Conservation (phyloP, 441 rosid genomes). For the Bruguiera hainesii region DNA sequence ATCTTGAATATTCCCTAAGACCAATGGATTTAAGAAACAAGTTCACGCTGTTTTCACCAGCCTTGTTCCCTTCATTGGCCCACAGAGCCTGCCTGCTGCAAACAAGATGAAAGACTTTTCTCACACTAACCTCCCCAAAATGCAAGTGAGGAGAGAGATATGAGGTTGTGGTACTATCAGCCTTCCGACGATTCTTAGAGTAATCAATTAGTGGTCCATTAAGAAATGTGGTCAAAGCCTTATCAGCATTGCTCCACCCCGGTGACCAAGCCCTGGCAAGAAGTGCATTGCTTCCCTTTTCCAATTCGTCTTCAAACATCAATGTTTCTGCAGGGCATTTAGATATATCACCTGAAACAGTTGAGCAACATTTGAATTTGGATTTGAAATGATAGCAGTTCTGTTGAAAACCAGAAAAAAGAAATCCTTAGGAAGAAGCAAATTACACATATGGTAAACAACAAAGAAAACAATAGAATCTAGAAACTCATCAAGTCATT, state of each 20-base stretch:
- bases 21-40: constrained; percentile 92
- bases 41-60: constrained; percentile 92
- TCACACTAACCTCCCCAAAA: constrained; percentile 94
- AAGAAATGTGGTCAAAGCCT: constrained; percentile 78
- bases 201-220: constrained; percentile 90
- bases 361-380: constrained; percentile 13
- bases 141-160: constrained; percentile 94
- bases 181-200: constrained; percentile 84
- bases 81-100: constrained; percentile 89
- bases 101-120: constrained; percentile 90
- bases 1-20: constrained; percentile 93
- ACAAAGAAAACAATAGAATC: background rate
- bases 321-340: constrained; percentile 61
- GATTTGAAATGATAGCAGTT: background rate
- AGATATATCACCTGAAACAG: constrained; percentile 66
- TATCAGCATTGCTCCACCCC: constrained; percentile 93
- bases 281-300: constrained; percentile 95
- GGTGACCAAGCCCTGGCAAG: constrained; percentile 99
- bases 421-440: background rate
- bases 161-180: constrained; percentile 96
- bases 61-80: constrained; percentile 93
- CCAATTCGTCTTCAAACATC: constrained; percentile 87
- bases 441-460: background rate
- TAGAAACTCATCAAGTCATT: background rate
- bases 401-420: background rate